Conservation (phyloP, 2,329 filamentous ascomycete species). For the Fusarium humuli region DNA sequence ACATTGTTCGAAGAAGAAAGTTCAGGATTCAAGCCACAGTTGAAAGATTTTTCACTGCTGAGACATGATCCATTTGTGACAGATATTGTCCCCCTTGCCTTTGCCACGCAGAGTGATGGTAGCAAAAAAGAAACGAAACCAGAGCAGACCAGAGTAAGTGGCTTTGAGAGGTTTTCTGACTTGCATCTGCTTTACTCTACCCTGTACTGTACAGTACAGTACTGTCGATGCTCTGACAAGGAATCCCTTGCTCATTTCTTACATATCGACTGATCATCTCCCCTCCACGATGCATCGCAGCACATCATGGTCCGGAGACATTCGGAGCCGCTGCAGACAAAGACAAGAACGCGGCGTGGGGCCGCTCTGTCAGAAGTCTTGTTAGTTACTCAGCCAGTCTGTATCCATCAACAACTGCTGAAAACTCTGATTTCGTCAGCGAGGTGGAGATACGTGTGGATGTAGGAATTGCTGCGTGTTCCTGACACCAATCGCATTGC, state of each 20-base stretch:
- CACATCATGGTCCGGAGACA: constrained; percentile 38
- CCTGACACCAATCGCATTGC: neutral
- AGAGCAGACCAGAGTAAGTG: neutral
- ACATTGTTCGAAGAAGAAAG: constrained; percentile 7
- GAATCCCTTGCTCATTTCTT: constrained; percentile 5
- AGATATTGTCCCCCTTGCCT: constrained; percentile 1
- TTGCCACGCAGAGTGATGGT: neutral
- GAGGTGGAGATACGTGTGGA: constrained; percentile 32
- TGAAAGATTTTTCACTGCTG: constrained; percentile 10
- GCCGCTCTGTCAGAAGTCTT: constrained; percentile 28
- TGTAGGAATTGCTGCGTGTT: constrained; percentile 19
- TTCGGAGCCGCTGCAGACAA: constrained; percentile 36
- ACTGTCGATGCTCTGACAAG: constrained; percentile 5
- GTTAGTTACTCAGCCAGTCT: neutral
- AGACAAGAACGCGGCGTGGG: constrained; percentile 38
- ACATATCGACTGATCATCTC: constrained; percentile 31
- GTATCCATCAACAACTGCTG: neutral
- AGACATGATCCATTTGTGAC: constrained; percentile 19
- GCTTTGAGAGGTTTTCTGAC: neutral
- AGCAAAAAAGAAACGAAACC: neutral
- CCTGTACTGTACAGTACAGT: neutral
- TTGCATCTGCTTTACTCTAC: neutral
- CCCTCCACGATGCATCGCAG: constrained; percentile 36
- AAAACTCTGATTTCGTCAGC: constrained; percentile 36
- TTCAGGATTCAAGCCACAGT: constrained; percentile 3